phyloP scores from a whole-genome alignment of 805 yeast species.

The Yarrowia osloensis region DNA sequence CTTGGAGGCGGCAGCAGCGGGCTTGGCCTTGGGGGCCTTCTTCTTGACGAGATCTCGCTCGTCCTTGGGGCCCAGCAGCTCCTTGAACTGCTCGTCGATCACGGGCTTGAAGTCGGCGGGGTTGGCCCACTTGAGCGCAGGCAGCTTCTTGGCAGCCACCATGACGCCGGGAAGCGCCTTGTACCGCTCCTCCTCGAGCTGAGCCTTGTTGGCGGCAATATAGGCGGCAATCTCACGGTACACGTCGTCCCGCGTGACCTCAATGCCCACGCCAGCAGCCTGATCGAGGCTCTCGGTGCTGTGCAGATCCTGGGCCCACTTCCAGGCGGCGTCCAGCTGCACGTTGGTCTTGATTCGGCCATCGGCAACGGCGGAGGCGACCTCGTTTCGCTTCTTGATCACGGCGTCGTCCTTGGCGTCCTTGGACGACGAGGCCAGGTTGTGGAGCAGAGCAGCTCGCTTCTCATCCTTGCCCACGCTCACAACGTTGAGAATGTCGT shows the following conservation, averaged over 20 bases:
- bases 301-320: slow-evolving; percentile 56
- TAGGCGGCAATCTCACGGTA: slow-evolving; percentile 58
- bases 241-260: slow-evolving; percentile 66
- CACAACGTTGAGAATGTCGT: slow-evolving; percentile 56
- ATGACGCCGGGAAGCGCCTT: slow-evolving; percentile 72
- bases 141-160: slow-evolving; percentile 72
- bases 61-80: slow-evolving; percentile 87
- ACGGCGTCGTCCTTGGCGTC: slow-evolving; percentile 49
- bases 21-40: slow-evolving; percentile 56
- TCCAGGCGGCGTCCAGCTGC: slow-evolving; percentile 75
- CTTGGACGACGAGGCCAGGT: slow-evolving; percentile 72
- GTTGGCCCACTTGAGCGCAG: slow-evolving; percentile 87
- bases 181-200: slow-evolving; percentile 73
- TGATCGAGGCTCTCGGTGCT: slow-evolving; percentile 55
- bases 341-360: slow-evolving; percentile 65
- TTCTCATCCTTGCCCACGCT: slow-evolving; percentile 54
- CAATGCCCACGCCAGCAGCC: slow-evolving; percentile 78
- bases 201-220: slow-evolving; percentile 59
- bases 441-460: slow-evolving; percentile 67
- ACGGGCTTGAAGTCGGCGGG: slow-evolving; percentile 84
- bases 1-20: slow-evolving; percentile 40
- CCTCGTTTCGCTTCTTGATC: slow-evolving; percentile 50
- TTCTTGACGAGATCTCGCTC: slow-evolving; percentile 85
- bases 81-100: slow-evolving; percentile 75
- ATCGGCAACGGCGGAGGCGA: slow-evolving; percentile 63